A percentile compares a stretch with the other conserved stretches of the same genome.
phyloP scores from a whole-genome alignment of 164 flowering plant genomes.

The Aristolochia contorta region DNA sequence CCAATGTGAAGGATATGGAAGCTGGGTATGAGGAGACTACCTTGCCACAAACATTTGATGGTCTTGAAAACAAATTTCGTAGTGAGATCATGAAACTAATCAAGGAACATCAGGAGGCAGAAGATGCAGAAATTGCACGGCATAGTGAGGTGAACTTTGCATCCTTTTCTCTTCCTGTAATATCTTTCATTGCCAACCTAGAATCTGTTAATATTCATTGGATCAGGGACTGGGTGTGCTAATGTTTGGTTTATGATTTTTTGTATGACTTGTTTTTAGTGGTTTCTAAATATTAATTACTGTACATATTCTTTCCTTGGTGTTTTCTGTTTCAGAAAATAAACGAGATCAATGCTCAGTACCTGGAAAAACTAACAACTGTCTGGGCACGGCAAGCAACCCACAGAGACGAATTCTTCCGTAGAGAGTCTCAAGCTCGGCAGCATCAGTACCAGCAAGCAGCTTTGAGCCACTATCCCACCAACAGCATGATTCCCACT shows the following conservation, averaged over 20 bases:
- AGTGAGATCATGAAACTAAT: constrained; percentile 45
- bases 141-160: constrained; percentile 53
- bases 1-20: constrained; percentile 46
- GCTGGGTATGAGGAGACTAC: constrained; percentile 39
- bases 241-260: neutral
- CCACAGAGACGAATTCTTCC: constrained; percentile 50
- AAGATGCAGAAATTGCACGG: constrained; percentile 63
- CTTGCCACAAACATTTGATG: constrained; percentile 36
- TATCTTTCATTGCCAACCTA: neutral
- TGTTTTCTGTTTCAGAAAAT: constrained; percentile 32
- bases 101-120: constrained; percentile 59
- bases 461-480: constrained; percentile 21
- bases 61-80: constrained; percentile 46
- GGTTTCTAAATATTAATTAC: neutral
- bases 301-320: neutral
- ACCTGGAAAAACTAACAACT: constrained; percentile 38
- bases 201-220: neutral
- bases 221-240: neutral
- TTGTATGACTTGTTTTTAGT: no score
- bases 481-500: constrained; percentile 14
- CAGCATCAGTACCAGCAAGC: constrained; percentile 44
- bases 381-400: constrained; percentile 41
- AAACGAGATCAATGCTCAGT: constrained; percentile 31
- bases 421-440: constrained; percentile 34
- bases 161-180: neutral